Percentiles rank a stretch among this genome's conserved stretches.
Evolutionary conservation across 768 basidiomycete genomes (phyloP).

Genomic region (Russula sp.): DNA sequence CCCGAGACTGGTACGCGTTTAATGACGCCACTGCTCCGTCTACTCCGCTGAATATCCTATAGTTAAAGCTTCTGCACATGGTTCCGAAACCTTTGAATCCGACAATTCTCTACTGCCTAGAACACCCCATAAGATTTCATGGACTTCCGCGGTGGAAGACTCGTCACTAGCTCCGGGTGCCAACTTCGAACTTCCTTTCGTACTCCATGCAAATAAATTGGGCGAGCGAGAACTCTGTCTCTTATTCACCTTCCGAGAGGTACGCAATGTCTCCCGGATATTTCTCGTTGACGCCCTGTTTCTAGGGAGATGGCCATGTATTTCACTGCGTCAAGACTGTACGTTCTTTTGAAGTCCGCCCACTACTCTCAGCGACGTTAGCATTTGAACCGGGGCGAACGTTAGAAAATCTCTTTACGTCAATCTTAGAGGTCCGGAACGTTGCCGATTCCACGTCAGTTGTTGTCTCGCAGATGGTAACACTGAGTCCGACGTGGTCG

Average conservation of each 20-base stretch:
- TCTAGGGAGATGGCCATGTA: conserved; percentile 46
- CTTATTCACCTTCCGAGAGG: conserved; percentile 68
- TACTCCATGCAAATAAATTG: conserved; percentile 49
- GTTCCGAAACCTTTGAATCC: conserved; percentile 45
- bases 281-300: background rate
- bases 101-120: conserved; percentile 52
- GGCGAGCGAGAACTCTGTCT: conserved; percentile 55
- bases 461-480: conserved; percentile 54
- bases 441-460: conserved; percentile 42
- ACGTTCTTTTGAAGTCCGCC: conserved; percentile 56
- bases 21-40: conserved; percentile 16
- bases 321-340: conserved; percentile 59
- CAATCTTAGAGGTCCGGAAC: conserved; percentile 60
- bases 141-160: conserved; percentile 34
- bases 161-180: conserved; percentile 47
- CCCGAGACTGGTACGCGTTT: conserved; percentile 9
- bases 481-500: conserved; percentile 69
- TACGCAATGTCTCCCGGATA: conserved; percentile 32
- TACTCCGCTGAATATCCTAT: conserved; percentile 1
- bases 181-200: conserved; percentile 49
- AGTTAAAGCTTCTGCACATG: conserved; percentile 20
- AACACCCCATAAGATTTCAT: conserved; percentile 47
- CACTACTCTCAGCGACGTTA: conserved; percentile 54
- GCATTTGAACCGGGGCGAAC: conserved; percentile 51
- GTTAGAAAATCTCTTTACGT: conserved; percentile 47